Evolutionary conservation across 2,329 filamentous ascomycete species (phyloP).

Genomic region (Fusarium buxicola): DNA sequence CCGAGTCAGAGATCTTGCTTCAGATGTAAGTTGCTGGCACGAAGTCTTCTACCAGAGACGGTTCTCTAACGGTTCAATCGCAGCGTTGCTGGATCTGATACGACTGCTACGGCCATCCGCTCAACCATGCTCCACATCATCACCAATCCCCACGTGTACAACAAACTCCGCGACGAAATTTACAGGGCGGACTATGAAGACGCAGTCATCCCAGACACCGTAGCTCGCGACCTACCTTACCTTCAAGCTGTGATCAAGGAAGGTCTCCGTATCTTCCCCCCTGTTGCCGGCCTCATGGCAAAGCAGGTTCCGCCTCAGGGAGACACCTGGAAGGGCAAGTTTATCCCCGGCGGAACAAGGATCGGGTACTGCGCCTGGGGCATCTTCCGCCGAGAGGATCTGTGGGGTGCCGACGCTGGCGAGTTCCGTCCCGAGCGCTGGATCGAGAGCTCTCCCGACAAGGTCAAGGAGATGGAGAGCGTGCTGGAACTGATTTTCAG

Average conservation of each 20-base stretch:
- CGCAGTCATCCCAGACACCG: conserved; percentile 47
- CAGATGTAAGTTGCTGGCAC: conserved; percentile 31
- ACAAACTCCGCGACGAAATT: conserved; percentile 54
- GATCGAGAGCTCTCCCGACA: conserved; percentile 51
- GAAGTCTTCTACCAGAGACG: rapidly evolving
- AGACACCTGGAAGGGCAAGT: conserved; percentile 48
- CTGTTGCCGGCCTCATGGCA: conserved; percentile 52
- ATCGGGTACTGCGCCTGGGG: conserved; percentile 52
- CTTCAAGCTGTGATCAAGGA: conserved; percentile 64
- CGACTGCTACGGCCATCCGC: conserved; percentile 66
- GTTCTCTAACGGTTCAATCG: rapidly evolving
- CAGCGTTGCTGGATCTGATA: conserved; percentile 67
- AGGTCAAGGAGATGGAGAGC: conserved; percentile 50
- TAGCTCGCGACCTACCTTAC: conserved; percentile 55
- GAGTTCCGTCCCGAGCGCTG: conserved; percentile 53
- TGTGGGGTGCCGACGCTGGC: conserved; percentile 52
- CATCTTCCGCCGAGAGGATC: conserved; percentile 48
- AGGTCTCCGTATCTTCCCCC: conserved; percentile 54
- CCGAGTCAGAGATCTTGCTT: conserved; percentile 44
- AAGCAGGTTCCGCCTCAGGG: conserved; percentile 50
- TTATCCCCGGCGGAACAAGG: conserved; percentile 49
- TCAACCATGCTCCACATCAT: conserved; percentile 64
- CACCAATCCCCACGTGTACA: conserved; percentile 60
- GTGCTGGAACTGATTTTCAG: conserved; percentile 55
- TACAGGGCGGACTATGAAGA: conserved; percentile 26